phyloP scores from a whole-genome alignment of 257 asterid species.

The Ballota nigra region DNA sequence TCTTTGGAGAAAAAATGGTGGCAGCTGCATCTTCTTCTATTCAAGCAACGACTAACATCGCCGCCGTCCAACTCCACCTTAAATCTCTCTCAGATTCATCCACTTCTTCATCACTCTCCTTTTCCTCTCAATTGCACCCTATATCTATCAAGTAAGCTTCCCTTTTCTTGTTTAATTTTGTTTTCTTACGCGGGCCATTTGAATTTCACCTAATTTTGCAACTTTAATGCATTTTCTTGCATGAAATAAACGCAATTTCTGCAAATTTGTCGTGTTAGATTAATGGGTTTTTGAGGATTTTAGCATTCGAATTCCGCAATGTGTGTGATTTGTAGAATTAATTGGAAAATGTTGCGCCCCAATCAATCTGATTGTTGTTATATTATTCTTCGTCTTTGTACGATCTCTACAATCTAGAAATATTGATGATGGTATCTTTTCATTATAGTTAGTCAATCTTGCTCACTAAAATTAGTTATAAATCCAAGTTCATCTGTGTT shows the following conservation, averaged over 20 bases:
- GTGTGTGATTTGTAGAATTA: neutral
- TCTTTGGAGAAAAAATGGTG: conserved; percentile 33
- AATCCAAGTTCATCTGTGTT: conserved; percentile 10
- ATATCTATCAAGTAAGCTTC: conserved; percentile 44
- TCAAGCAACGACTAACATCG: conserved; percentile 26
- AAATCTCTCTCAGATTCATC: conserved; percentile 24
- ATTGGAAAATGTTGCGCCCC: neutral
- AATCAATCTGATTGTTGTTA: neutral
- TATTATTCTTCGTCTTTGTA: neutral
- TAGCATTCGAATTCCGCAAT: neutral
- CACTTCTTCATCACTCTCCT: conserved; percentile 35
- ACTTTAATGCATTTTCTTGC: neutral
- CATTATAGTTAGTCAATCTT: neutral
- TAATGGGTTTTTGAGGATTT: conserved; percentile 16
- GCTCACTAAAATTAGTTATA: neutral
- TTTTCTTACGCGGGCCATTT: neutral
- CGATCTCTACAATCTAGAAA: neutral
- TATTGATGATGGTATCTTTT: neutral
- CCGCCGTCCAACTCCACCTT: conserved; percentile 1
- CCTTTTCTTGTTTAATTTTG: neutral
- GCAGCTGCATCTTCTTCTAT: conserved; percentile 34
- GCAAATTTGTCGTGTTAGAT: neutral
- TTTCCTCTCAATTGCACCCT: conserved; percentile 48
- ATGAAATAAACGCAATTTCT: neutral
- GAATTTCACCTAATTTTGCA: neutral